Base-by-base conservation (phyloP, 768 basidiomycete species). In the Agrocybe chaxingu region DNA sequence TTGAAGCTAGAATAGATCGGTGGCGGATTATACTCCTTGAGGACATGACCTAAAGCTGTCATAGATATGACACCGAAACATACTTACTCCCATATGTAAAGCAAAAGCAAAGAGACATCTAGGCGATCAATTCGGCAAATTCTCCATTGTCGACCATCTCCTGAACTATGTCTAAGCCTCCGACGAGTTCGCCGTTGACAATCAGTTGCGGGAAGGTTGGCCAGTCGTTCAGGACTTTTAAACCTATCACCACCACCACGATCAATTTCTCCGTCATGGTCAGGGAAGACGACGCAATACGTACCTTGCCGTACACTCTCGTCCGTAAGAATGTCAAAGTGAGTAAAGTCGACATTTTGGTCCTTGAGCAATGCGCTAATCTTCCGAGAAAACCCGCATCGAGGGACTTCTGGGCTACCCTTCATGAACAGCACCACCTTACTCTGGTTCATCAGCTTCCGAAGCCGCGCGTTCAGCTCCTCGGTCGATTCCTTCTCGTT, bases 401-500 rank as follows among this genome's bases (percentile, higher is more conserved):
- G 81, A 5, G 92, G 92, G 2, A 70, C 72, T 31, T 84, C 78
- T 0, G 92, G 91, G 45, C 70, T 76, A 13, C 92, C 92, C 66
- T 96, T 96, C 91, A 96, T 95, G 76, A 95, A 93, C 50, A 95
- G 61, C 24, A 96, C 85, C 8, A 94, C 84, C 16, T 76, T 74
- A 67, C 78, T 80, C 68, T 90, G 81, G 53, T 77, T 79, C 93
- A 98, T 96, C 50, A 99, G 69, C 40, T 53, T 56, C 11, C 67
- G 73, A 62, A 95, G 79, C 44, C 93, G 78, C 38, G 68, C 63
- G 11, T 78, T 74, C 16, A 96, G 78, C 58, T 89, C 77, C 57
- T 89, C 89, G 12, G 74, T 68, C 0, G 82, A 78, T 66, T 92
- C 85, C 34, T 62, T 57, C 35, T 59, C 59, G 8, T 54, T 47